Evolutionary conservation across 1,284 basidiomycete genomes (phyloP), one percentile per base, ranked within the genome.

Genomic region (Grifola frondosa): DNA sequence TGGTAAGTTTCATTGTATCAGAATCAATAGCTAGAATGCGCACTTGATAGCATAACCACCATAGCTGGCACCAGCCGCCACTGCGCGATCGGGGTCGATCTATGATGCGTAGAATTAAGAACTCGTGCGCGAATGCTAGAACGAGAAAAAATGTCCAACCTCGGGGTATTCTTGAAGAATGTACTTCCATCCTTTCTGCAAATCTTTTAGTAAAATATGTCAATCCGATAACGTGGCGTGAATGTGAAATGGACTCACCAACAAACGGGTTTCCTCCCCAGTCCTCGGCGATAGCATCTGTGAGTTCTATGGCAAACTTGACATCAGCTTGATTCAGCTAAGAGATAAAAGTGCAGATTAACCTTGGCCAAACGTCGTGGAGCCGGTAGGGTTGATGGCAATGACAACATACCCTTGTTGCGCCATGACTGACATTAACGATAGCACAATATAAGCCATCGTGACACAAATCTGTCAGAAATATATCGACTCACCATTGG

Each of bases 251-350:
- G 3, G 4, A 34, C 49, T 17, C 15, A 49, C 51, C 51, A 16
- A 53, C 78, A 57, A 89, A 93, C 2, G 93, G 93, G 51, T 84
- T 88, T 44, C 89, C 89, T 54, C 91, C 90, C 88, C 90, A 92
- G 53, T 91, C 81, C 54, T 78, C 74, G 4, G 78, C 70, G 56
- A 91, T 89, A 3, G 78, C 83, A 61, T 95, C 87, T 16, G 85
- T 89, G 45, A 97, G 81, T 17, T 85, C 89, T 89, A 23, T 23
- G 32, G 32, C 30, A 22, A 42, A n/a, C 26, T 16, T 30, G 8
- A 31, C 36, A 23, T 30, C 24, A 2, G 16, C 8, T 22, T 24
- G 19, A 15, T 11, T 20, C 13, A 13, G 15, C 5, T 25, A 5
- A 34, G 16, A n/a, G 17, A n/a, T n/a, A n/a, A n/a, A n/a, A n/a